Evolutionary conservation across 169 alveolate species (phyloP).

Genomic region (Eimeria necatrix): DNA sequence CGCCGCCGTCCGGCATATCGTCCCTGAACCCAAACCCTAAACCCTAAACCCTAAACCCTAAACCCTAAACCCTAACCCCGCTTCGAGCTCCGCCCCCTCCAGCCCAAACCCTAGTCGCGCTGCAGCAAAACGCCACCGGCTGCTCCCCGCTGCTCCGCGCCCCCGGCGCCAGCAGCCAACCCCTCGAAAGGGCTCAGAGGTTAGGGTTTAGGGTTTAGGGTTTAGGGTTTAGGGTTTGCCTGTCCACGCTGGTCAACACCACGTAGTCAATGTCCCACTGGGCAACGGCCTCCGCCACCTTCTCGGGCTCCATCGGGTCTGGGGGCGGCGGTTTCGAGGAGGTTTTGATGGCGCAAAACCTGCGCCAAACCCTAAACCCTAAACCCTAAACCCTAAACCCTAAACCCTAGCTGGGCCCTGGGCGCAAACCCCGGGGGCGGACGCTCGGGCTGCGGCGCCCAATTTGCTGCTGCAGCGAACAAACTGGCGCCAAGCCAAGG

Average conservation of each 20-base stretch:
- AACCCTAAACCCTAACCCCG: constrained; percentile 37
- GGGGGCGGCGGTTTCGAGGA: constrained; percentile 87
- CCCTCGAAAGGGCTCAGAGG: not conserved
- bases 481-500: too few relatives aligned
- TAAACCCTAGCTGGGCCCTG: too few relatives aligned
- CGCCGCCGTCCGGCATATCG: constrained; percentile 88
- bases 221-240: constrained; percentile 70
- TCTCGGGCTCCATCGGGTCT: constrained; percentile 86
- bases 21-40: constrained; percentile 81
- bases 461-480: too few relatives aligned
- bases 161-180: too few relatives aligned
- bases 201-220: constrained; percentile 30
- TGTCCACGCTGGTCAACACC: constrained; percentile 87
- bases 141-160: too few relatives aligned
- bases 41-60: constrained; percentile 51
- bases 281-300: constrained; percentile 86
- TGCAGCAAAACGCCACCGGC: too few relatives aligned
- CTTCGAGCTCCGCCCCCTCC: not conserved
- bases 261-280: constrained; percentile 87
- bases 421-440: too few relatives aligned
- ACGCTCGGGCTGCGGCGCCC: too few relatives aligned
- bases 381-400: constrained; percentile 47
- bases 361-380: not conserved
- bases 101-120: too few relatives aligned
- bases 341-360: constrained; percentile 87